A percentile compares a stretch with the other conserved stretches of the same genome.
These are phyloP conservation scores for Fraxinus ornus DNA, from an alignment of 305 asterid species.

Conservation along the genomic window DNA sequence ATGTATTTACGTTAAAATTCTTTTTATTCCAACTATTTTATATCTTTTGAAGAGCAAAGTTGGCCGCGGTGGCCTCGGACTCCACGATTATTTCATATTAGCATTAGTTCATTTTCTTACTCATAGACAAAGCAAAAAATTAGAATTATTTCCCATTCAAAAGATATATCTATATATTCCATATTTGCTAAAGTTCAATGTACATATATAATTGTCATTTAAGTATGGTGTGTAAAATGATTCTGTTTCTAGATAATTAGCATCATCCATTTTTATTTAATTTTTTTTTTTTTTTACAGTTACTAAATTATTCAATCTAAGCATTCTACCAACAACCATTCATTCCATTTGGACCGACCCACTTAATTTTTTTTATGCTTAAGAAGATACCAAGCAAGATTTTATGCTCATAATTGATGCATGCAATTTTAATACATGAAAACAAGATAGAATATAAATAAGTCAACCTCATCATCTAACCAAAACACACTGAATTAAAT, in stretches of 20 bases:
- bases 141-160: neutral
- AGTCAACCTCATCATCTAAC: neutral
- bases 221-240: conserved; percentile 12
- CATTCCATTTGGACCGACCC: conserved; percentile 24
- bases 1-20: neutral
- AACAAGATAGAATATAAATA: neutral
- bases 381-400: conserved; percentile 24
- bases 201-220: neutral
- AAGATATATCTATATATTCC: neutral
- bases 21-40: neutral
- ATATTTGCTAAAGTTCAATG: neutral
- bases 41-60: neutral
- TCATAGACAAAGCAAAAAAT: neutral
- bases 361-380: neutral
- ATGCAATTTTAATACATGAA: neutral
- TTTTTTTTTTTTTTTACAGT: conserved; percentile 18
- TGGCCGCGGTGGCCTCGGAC: neutral
- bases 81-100: neutral
- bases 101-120: neutral
- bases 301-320: conserved; percentile 22
- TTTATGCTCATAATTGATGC: conserved; percentile 17
- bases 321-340: conserved; percentile 21
- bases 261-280: conserved; percentile 20
- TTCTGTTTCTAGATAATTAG: conserved; percentile 21
- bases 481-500: neutral